phyloP scores from a whole-genome alignment of 2,329 filamentous ascomycete species.

The Penicillium sp. region DNA sequence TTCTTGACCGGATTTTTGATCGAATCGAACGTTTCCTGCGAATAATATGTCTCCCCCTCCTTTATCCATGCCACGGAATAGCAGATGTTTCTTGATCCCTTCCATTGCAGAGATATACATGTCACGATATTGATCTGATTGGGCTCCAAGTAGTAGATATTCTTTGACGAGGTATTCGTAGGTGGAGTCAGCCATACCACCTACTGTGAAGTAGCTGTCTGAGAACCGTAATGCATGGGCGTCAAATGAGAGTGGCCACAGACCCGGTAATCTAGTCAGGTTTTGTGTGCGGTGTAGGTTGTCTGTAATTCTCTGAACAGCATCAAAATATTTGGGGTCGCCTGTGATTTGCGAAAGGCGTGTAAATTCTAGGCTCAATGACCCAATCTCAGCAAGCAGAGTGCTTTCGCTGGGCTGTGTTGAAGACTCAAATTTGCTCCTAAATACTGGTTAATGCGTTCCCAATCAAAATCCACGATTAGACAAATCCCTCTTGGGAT shows the following conservation, averaged over 20 bases:
- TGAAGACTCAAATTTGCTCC: slow-evolving; percentile 2
- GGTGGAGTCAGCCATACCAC: slow-evolving; percentile 43
- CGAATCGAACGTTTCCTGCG: slow-evolving; percentile 21
- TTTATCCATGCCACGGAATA: slow-evolving; percentile 41
- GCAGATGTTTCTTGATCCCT: slow-evolving; percentile 32
- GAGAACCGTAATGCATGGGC: slow-evolving; percentile 28
- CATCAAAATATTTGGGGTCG: slow-evolving; percentile 80
- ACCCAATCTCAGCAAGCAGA: slow-evolving; percentile 71
- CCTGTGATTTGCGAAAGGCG: slow-evolving; percentile 79
- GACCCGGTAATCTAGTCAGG: slow-evolving; percentile 66
- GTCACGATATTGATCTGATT: slow-evolving; percentile 34
- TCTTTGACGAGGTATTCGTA: slow-evolving; percentile 49
- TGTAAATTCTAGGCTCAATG: slow-evolving; percentile 83
- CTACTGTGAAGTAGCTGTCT: slow-evolving; percentile 35
- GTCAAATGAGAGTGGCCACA: slow-evolving; percentile 76
- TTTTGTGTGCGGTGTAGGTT: slow-evolving; percentile 72
- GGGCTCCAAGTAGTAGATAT: slow-evolving; percentile 40
- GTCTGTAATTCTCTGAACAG: slow-evolving; percentile 77
- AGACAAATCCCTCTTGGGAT: slow-evolving; percentile 45
- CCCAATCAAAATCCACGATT: not conserved
- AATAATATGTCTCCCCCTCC: slow-evolving; percentile 35
- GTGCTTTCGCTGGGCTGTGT: slow-evolving; percentile 57
- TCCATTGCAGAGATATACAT: slow-evolving; percentile 38
- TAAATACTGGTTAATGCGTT: not conserved
- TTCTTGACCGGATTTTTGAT: slow-evolving; percentile 12